Evolutionary conservation across 169 alveolate genomes (phyloP), one percentile per base, ranked within the genome.

Genomic region (Plasmodium knowlesi): DNA sequence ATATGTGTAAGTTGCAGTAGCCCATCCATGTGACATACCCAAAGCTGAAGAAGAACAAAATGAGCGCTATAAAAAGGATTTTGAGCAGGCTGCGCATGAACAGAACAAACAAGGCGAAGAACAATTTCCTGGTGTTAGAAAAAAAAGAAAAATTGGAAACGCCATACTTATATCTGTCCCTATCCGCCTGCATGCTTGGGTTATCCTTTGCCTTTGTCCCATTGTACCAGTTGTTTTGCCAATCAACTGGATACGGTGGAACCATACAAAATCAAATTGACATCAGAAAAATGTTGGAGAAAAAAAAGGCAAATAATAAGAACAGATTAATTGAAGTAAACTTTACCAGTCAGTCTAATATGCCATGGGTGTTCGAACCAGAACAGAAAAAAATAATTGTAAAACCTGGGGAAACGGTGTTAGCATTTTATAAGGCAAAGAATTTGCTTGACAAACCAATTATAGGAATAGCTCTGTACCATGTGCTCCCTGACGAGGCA

Each of bases 401-500:
- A 25, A 96, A 97, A 37, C 98, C 98, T 14, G 99, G 99, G 57
- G 99, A 97, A 95, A 96, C 99, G 5, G 98, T 98, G n/a, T 94
- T 97, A 84, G 98, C 98, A 25, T 97, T 97, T 93, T 97, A 96
- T 94, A 96, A 96, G 2, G 99, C 98, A 76, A 97, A 93, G 93
- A 97, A 97, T 90, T 37, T 93, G 34, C 92, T 93, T 5, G 92
- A 96, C 67, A 86, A 93, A 39, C 98, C 98, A 10, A 83, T 97
- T 46, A 97, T 97, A 32, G 99, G 99, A 16, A 96, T 98, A 30
- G 97, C 99, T 28, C 97, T 98, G 9, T 98, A 98, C 88, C 97
- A 97, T 93, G 99, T 98, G 19, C 92, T 96, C 85, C 99, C 99
- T 4, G 98, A 97, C 43, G 99, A 98, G 96, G 98, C 98, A 3